Evolutionary conservation across 345 rosid species (phyloP).

Genomic region (Rhizophora mangle): DNA sequence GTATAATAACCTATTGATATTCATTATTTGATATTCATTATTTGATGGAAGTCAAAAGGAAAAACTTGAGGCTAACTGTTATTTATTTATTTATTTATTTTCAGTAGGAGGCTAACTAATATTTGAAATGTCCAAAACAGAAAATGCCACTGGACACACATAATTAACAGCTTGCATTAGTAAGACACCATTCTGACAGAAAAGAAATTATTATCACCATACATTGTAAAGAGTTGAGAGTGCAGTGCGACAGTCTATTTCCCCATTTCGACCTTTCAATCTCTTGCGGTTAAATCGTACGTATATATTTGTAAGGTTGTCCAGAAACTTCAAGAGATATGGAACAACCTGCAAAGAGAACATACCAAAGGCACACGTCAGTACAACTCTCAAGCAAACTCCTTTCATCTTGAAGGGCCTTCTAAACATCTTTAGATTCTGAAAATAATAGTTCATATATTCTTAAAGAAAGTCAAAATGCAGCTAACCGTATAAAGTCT

Average conservation of each 20-base stretch:
- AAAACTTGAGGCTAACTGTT: background rate
- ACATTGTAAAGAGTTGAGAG: constrained; percentile 92
- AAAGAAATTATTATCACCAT: constrained; percentile 21
- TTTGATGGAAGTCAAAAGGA: no score
- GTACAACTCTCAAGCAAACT: background rate
- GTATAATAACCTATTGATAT: no score
- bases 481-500: constrained; percentile 85
- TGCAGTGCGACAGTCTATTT: constrained; percentile 82
- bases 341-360: constrained; percentile 74
- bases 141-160: background rate
- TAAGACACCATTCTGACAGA: constrained; percentile 1
- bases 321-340: constrained; percentile 86
- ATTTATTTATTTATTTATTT: background rate
- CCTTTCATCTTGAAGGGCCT: background rate
- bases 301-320: constrained; percentile 91
- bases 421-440: background rate
- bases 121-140: background rate
- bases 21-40: no score
- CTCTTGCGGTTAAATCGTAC: constrained; percentile 98
- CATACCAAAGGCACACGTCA: background rate
- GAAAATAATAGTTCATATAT: background rate
- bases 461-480: background rate
- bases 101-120: background rate
- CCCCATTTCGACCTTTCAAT: constrained; percentile 90
- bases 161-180: background rate